phyloP scores from a whole-genome alignment of 257 asterid species.

The Plectranthus barbatus region DNA sequence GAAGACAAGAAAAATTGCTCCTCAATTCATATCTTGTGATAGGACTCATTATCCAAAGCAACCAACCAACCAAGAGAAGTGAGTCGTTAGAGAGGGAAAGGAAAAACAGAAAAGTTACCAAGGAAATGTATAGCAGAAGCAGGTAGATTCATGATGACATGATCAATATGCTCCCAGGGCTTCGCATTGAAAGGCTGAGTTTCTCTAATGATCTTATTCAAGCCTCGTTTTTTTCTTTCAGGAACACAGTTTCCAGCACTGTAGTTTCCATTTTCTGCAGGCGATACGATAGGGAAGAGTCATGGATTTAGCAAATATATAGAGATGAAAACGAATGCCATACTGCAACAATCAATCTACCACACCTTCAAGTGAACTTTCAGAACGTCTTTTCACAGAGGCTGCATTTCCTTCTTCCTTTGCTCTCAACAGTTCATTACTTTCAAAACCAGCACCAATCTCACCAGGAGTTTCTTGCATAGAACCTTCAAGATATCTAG shows the following conservation, averaged over 20 bases:
- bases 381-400: slow-evolving; percentile 48
- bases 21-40: background rate
- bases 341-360: background rate
- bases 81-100: background rate
- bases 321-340: background rate
- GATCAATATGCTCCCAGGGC: slow-evolving; percentile 94
- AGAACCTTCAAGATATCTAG: slow-evolving; percentile 35
- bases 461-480: slow-evolving; percentile 26
- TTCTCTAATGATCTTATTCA: slow-evolving; percentile 41
- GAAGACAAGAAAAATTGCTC: background rate
- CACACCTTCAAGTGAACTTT: slow-evolving; percentile 47
- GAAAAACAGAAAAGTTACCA: slow-evolving; percentile 34
- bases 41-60: background rate
- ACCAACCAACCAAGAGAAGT: background rate
- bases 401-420: slow-evolving; percentile 26
- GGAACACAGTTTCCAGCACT: slow-evolving; percentile 19
- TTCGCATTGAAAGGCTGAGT: slow-evolving; percentile 39
- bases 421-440: slow-evolving; percentile 17
- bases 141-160: slow-evolving; percentile 89
- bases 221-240: slow-evolving; percentile 42
- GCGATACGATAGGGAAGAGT: slow-evolving; percentile 17
- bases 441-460: slow-evolving; percentile 15
- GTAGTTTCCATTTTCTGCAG: slow-evolving; percentile 39
- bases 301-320: slow-evolving; percentile 4
- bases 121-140: slow-evolving; percentile 88